A percentile compares a stretch with the other conserved stretches of the same genome.
phyloP scores from a whole-genome alignment of 805 yeast genomes.

The Barnettozyma sp. region DNA sequence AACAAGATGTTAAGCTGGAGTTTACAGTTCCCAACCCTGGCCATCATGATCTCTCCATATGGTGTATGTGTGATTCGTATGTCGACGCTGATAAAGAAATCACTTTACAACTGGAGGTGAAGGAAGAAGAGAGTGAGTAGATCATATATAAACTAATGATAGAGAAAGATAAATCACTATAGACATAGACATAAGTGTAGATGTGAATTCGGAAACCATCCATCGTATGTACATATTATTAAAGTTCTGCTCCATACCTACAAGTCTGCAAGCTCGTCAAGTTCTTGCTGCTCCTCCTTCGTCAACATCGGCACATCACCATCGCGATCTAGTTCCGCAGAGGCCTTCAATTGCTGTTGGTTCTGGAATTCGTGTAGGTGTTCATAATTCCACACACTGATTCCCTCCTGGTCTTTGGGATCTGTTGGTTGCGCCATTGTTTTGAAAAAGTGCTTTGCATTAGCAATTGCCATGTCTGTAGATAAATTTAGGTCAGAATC shows the following conservation, averaged over 20 bases:
- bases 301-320: constrained; percentile 26
- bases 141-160: constrained; percentile 2
- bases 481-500: constrained; percentile 91
- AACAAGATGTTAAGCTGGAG: constrained; percentile 45
- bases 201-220: no score
- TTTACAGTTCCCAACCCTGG: constrained; percentile 59
- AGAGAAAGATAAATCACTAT: neutral
- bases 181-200: no score
- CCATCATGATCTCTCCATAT: constrained; percentile 52
- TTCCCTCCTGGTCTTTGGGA: constrained; percentile 87
- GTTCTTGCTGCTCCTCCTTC: constrained; percentile 18
- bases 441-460: constrained; percentile 86
- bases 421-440: constrained; percentile 92
- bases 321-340: constrained; percentile 19
- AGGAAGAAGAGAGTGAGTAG: constrained; percentile 26
- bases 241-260: neutral
- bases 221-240: neutral
- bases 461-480: constrained; percentile 95
- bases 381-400: constrained; percentile 83
- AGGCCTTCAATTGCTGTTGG: constrained; percentile 32
- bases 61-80: constrained; percentile 90
- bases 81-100: constrained; percentile 90
- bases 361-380: constrained; percentile 56
- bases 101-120: constrained; percentile 41
- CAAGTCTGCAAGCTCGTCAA: constrained; percentile 18